A percentile compares a stretch with the other conserved stretches of the same genome.
Evolutionary conservation across 805 yeast genomes (phyloP).

Genomic region (Lachancea cidri): DNA sequence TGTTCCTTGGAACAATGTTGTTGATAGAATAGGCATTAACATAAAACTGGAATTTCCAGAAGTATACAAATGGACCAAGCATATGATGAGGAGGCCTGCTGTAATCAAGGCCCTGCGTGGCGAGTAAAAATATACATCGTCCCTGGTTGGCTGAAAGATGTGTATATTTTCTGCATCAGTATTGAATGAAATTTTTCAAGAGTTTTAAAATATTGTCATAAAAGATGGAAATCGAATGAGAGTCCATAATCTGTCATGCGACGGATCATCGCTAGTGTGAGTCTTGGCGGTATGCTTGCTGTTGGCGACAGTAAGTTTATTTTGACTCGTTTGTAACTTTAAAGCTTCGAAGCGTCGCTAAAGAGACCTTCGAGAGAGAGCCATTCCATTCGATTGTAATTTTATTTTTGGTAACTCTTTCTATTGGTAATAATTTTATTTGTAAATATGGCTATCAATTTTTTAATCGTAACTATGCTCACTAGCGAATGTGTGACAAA

Average conservation of each 20-base stretch:
- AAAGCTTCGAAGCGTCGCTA: too few relatives aligned
- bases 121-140: slow-evolving; percentile 32
- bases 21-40: slow-evolving; percentile 86
- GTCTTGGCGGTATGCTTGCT: too few relatives aligned
- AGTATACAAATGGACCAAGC: slow-evolving; percentile 92
- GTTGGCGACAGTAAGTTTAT: too few relatives aligned
- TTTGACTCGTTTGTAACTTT: too few relatives aligned
- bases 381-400: background rate
- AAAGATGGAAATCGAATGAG: too few relatives aligned
- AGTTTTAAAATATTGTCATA: too few relatives aligned
- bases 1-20: slow-evolving; percentile 97
- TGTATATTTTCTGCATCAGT: background rate
- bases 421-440: background rate
- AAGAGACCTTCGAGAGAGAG: background rate
- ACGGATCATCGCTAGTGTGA: too few relatives aligned
- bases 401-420: background rate
- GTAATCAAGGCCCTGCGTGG: slow-evolving; percentile 83
- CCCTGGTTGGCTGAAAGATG: background rate
- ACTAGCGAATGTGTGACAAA: too few relatives aligned
- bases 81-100: slow-evolving; percentile 93
- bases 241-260: too few relatives aligned
- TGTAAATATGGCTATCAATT: background rate
- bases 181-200: background rate
- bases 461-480: too few relatives aligned
- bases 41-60: slow-evolving; percentile 87